These are phyloP conservation scores for Acer yangbiense DNA, from an alignment of 345 rosid species.

Conservation along the genomic window DNA sequence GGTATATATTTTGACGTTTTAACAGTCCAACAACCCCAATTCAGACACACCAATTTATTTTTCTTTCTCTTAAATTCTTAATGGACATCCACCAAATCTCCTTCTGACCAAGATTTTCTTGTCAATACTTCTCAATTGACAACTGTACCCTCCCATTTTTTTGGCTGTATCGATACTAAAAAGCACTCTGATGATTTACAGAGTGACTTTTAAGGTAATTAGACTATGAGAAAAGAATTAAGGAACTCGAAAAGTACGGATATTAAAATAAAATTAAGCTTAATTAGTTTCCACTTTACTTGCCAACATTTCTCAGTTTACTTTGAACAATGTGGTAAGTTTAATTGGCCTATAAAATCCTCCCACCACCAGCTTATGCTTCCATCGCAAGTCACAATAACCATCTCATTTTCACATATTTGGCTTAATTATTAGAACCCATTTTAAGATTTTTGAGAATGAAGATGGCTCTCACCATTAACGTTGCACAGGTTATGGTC, in stretches of 20 bases:
- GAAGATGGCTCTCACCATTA: constrained; percentile 1
- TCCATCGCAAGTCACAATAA: neutral
- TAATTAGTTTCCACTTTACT: neutral
- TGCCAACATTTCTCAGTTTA: neutral
- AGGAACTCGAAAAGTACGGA: neutral
- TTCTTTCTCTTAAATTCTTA: neutral
- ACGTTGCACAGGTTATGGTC: neutral
- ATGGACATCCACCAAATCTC: constrained; percentile 15
- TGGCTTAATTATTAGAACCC: too few relatives aligned
- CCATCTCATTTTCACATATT: neutral
- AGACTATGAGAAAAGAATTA: constrained; percentile 20
- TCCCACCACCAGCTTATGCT: neutral
- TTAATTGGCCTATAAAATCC: neutral
- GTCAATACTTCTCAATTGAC: constrained; percentile 10
- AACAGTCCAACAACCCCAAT: neutral
- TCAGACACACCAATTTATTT: neutral
- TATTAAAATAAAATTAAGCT: neutral
- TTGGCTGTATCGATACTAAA: too few relatives aligned
- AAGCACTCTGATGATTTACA: too few relatives aligned
- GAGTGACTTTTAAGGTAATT: constrained; percentile 11
- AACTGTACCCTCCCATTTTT: neutral
- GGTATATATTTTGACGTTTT: neutral
- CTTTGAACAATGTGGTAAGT: neutral
- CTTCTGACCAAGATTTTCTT: constrained; percentile 1
- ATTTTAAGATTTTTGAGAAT: neutral